Evolutionary conservation across 306 rosid species (phyloP), one percentile per base, ranked within the genome.

Genomic region (Carpinus viminea): DNA sequence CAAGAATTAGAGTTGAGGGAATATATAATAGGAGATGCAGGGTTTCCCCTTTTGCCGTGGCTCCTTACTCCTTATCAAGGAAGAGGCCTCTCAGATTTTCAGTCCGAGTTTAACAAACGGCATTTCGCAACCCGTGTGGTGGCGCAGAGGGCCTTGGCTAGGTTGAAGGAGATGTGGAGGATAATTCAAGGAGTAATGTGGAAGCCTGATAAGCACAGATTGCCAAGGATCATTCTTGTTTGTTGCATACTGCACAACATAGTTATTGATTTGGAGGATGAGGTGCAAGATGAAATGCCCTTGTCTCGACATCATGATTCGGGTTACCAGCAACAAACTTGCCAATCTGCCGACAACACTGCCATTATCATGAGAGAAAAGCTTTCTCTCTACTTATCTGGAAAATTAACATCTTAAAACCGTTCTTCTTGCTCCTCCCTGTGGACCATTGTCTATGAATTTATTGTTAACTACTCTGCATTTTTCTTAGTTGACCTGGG

Each of bases 221-320:
- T 94, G 70, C 98, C 98, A 15, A 88, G 97, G 85, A 89, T 92
- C 60, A 80, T 94, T 55, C 92, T 89, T 59, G 97, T 89, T 70
- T 94, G 97, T 80, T 94, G 98, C 78, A 80, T 94, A 61, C 91
- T 94, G 12, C 98, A 94, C 81, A 94, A 94, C 54, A 92, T 94
- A 66, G 85, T 88, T 20, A 90, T 94, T 24, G 97, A 92, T 76
- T 80, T 90, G 94, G 88, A 89, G 75, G 98, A 94, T 80, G 91
- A 80, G 60, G 86, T 87, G 52, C 87, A 78, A 65, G 79, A 88
- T 54, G 80, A 83, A 43, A 57, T 84, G 82, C 82, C 94, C 3
- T 74, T 86, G 65, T 71, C 88, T 51, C 77, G 81, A 80, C 89
- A 84, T 73, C 98, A 94, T 70, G 97, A 94, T 80, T 74, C 85